Evolutionary conservation across 148 eudicot genomes (phyloP).

Genomic region (Cornus florida): DNA sequence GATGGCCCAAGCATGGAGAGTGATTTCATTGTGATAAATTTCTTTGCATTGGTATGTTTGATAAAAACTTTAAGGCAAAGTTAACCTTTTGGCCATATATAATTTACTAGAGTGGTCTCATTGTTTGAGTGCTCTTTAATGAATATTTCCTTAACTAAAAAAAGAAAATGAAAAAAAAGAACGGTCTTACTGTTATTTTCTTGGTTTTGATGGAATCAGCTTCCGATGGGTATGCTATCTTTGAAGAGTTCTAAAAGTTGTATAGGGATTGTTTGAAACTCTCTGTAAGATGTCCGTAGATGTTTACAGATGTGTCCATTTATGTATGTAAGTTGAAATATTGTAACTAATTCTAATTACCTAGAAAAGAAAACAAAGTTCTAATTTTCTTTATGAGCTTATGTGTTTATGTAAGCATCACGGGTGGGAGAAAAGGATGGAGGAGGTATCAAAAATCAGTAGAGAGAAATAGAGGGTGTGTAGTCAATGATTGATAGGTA

Average conservation of each 20-base stretch:
- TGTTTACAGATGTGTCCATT: neutral
- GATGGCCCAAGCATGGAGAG: slow-evolving; percentile 46
- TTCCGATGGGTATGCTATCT: neutral
- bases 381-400: neutral
- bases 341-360: neutral
- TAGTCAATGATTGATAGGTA: neutral
- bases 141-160: too few relatives aligned
- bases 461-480: neutral
- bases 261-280: neutral
- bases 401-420: neutral
- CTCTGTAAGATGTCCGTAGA: neutral
- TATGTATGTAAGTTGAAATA: neutral
- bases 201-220: slow-evolving; percentile 4
- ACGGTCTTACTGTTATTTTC: neutral
- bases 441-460: neutral
- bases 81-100: neutral
- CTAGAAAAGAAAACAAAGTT: neutral
- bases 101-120: neutral
- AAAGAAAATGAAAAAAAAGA: too few relatives aligned
- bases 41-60: slow-evolving; percentile 74
- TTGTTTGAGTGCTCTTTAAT: neutral
- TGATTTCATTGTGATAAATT: slow-evolving; percentile 80
- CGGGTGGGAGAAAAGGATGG: neutral
- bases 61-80: neutral
- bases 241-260: neutral